Evolutionary conservation across 2,329 filamentous ascomycete species (phyloP).

Genomic region (Aspergillus niger): DNA sequence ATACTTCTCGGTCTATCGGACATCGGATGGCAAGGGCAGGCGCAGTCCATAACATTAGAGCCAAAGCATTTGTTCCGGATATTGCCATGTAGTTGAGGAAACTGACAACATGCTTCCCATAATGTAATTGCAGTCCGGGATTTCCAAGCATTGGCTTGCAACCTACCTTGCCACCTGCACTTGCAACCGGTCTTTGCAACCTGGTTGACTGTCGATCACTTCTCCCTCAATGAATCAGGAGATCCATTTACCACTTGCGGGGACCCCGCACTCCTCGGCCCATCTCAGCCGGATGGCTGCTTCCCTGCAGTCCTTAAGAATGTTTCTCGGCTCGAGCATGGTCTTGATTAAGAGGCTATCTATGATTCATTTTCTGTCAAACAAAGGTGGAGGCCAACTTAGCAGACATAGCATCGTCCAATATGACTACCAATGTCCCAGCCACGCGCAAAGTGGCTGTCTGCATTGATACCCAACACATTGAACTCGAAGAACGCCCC

Average conservation of each 20-base stretch:
- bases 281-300: background rate
- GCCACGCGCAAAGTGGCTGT: background rate
- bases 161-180: no score
- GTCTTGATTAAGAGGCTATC: background rate
- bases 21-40: no score
- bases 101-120: no score
- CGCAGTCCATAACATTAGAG: no score
- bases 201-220: background rate
- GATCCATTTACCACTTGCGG: background rate
- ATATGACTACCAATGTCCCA: background rate
- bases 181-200: no score
- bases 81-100: no score
- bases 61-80: no score
- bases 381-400: background rate
- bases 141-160: no score
- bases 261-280: background rate
- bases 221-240: no score
- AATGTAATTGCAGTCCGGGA: no score
- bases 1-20: no score
- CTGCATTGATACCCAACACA: background rate
- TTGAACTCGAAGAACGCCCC: background rate
- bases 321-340: no score
- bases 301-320: background rate
- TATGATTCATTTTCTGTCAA: background rate
- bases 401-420: background rate